phyloP scores from a whole-genome alignment of 1,139 yeast species.

The Pichia norvegensis region DNA sequence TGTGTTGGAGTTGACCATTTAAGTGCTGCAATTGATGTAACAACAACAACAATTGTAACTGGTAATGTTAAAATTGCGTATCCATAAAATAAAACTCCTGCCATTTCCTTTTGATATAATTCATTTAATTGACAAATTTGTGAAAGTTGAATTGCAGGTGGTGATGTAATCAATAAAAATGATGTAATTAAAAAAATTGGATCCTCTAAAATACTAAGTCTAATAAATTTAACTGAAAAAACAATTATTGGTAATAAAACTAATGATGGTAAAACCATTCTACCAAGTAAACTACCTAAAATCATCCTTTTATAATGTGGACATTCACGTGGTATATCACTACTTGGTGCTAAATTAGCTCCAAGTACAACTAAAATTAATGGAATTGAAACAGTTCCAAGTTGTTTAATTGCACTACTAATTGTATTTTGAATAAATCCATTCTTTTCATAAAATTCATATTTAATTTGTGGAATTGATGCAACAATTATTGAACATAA shows the following conservation, averaged over 20 bases:
- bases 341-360: conserved; percentile 62
- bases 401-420: conserved; percentile 65
- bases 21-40: conserved; percentile 57
- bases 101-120: conserved; percentile 74
- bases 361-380: conserved; percentile 67
- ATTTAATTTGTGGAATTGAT: conserved; percentile 61
- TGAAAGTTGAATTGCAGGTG: conserved; percentile 79
- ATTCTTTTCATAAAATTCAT: conserved; percentile 51
- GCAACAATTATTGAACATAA: conserved; percentile 76
- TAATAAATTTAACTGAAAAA: conserved; percentile 53
- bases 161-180: conserved; percentile 66
- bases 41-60: conserved; percentile 67
- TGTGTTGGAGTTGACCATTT: conserved; percentile 29
- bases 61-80: conserved; percentile 72
- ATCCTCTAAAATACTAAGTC: conserved; percentile 68
- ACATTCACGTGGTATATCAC: conserved; percentile 59
- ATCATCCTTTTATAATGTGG: conserved; percentile 53
- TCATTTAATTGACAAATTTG: conserved; percentile 76
- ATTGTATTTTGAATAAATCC: conserved; percentile 74
- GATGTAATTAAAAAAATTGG: conserved; percentile 76
- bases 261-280: conserved; percentile 72
- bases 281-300: conserved; percentile 57
- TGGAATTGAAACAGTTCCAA: conserved; percentile 88
- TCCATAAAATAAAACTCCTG: conserved; percentile 83
- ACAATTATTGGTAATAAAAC: conserved; percentile 63